Percentiles rank a stretch among this genome's conserved stretches.
Conservation (phyloP, 257 asterid genomes). For the Przewalskia tangutica region DNA sequence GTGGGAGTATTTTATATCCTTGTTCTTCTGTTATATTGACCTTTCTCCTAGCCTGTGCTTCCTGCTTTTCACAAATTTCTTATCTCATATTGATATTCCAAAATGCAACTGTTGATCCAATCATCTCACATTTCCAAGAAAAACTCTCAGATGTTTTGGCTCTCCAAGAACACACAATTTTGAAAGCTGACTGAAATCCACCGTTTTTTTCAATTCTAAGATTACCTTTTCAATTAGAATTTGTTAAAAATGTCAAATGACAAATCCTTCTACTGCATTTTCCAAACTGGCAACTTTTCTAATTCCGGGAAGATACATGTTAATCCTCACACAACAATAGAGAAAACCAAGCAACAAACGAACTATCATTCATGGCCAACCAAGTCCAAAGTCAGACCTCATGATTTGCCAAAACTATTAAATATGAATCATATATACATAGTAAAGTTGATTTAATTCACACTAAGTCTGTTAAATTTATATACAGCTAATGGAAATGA, state of each 20-base stretch:
- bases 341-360: background rate
- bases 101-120: background rate
- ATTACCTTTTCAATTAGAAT: background rate
- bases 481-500: background rate
- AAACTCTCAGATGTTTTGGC: background rate
- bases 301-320: background rate
- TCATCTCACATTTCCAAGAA: background rate
- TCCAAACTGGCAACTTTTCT: background rate
- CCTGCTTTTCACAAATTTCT: background rate
- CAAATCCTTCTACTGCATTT: background rate
- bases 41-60: background rate
- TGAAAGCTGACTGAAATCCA: background rate
- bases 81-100: background rate
- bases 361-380: background rate
- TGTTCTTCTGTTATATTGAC: background rate
- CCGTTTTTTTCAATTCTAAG: background rate
- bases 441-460: background rate
- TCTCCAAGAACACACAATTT: background rate
- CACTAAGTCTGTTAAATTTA: background rate
- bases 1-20: background rate
- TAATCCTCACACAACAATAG: background rate
- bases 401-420: background rate
- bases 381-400: background rate
- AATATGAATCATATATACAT: background rate
- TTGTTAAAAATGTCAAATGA: background rate